Evolutionary conservation across 169 alveolate species (phyloP), one percentile per base, ranked within the genome.

Genomic region (Plasmodium ovale): DNA sequence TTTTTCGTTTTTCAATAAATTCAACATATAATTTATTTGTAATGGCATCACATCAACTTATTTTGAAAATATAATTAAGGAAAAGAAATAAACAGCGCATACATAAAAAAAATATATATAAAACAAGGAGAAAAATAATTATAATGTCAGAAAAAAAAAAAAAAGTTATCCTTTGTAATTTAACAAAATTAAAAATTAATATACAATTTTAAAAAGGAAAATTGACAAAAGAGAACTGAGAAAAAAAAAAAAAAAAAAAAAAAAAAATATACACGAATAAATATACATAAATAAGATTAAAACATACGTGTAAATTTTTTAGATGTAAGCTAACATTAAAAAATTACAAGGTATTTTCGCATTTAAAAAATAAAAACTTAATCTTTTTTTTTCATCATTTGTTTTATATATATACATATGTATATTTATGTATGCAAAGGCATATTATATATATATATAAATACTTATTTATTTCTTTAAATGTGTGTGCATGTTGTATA

Each of bases 241-340:
- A 44, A 31, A 72, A 72, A 72, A 19, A 42, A 49, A 47, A 70
- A 60, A 29, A 25, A 60, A 60, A 27, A 25, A 25, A 19, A 25
- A 51, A n/a, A n/a, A n/a, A n/a, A n/a, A n/a, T n/a, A n/a, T n/a
- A n/a, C n/a, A n/a, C n/a, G n/a, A n/a, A n/a, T n/a, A n/a, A n/a
- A n/a, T n/a, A n/a, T 10, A 14, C n/a, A n/a, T 25, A 6, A 37
- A 42, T 64, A 35, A 10, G 70, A 31, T 74, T 51, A 59, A 74
- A 54, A 35, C 29, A 25, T 72, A n/a, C 60, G 58, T 74, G 74
- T 42, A 74, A 14, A 59, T 12, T 42, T 74, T 60, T 59, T 74
- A 74, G 87, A 72, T 72, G 87, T 72, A 72, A 72, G 54, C 87
- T 54, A 72, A 72, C 60, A 54, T 25, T 33, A 72, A 53, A n/a